Evolutionary conservation across 2,329 filamentous ascomycete genomes (phyloP).

Genomic region (Ilyonectria sp.): DNA sequence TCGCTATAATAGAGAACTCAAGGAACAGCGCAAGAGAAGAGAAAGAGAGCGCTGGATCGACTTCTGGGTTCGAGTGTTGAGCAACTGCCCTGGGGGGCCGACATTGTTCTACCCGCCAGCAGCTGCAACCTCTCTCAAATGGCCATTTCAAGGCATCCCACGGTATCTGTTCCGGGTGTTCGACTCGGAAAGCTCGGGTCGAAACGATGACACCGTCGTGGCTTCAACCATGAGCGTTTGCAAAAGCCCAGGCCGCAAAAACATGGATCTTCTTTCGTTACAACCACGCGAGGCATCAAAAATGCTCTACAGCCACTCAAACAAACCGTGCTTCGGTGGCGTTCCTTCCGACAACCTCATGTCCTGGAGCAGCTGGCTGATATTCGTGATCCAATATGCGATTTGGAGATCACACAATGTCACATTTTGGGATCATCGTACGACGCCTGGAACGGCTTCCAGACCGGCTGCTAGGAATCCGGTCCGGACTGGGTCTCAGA

Average conservation of each 20-base stretch:
- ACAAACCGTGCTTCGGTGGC: neutral
- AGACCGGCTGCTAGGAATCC: no score
- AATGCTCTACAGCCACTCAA: constrained; percentile 9
- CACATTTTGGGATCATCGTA: no score
- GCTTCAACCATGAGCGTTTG: constrained; percentile 7
- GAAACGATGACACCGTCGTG: constrained; percentile 1
- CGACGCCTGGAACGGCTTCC: no score
- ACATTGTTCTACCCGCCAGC: constrained; percentile 14
- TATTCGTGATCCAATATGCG: no score
- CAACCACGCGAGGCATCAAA: neutral
- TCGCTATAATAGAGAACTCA: neutral
- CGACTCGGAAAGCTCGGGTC: constrained; percentile 12
- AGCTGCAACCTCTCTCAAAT: neutral
- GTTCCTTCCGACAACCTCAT: no score
- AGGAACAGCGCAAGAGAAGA: neutral
- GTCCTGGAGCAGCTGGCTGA: no score
- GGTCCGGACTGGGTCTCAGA: no score
- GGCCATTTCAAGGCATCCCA: constrained; percentile 1
- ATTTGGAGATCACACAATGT: no score
- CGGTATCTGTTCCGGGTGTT: constrained; percentile 16
- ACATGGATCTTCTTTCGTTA: constrained; percentile 11
- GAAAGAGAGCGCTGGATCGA: neutral
- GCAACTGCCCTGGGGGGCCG: constrained; percentile 6
- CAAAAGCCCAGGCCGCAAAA: neutral
- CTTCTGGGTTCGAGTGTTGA: constrained; percentile 7